These are phyloP conservation scores for Candida ipomoeae DNA, from an alignment of 805 yeast genomes.

Conservation along the genomic window DNA sequence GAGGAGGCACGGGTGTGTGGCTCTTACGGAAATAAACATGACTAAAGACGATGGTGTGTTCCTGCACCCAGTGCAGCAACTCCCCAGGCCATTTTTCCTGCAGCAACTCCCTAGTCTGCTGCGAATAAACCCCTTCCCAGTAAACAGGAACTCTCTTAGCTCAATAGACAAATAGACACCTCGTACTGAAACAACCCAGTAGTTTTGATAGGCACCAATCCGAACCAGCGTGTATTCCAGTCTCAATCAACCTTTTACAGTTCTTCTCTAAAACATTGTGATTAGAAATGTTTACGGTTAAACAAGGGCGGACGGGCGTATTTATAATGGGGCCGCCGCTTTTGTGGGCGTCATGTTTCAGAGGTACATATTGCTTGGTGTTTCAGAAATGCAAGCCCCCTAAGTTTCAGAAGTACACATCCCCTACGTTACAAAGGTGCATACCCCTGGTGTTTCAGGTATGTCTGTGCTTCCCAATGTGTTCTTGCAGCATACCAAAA, in stretches of 20 bases:
- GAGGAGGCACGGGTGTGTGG: not conserved
- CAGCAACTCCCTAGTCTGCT: not conserved
- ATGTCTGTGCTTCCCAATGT: not conserved
- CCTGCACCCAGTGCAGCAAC: conserved; percentile 1
- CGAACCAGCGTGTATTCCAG: too few species aligned
- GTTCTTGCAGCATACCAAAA: conserved; percentile 1
- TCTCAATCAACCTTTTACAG: too few species aligned
- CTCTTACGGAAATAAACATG: not conserved
- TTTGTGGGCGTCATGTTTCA: not conserved
- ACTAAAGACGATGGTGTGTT: not conserved
- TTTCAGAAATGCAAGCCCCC: not conserved
- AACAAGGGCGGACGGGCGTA: too few species aligned
- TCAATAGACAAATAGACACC: not conserved
- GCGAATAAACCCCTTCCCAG: not conserved
- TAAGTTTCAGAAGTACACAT: not conserved
- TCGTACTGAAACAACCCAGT: not conserved
- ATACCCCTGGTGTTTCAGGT: not conserved
- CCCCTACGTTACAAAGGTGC: not conserved
- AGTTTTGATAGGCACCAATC: too few species aligned
- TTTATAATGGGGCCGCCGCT: not conserved
- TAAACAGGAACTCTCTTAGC: not conserved
- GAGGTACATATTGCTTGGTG: not conserved
- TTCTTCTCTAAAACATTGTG: too few species aligned
- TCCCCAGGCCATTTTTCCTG: not conserved
- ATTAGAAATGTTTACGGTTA: not conserved